Evolutionary conservation across 306 rosid species (phyloP), one percentile per base, ranked within the genome.

Genomic region (Arachis stenosperma): DNA sequence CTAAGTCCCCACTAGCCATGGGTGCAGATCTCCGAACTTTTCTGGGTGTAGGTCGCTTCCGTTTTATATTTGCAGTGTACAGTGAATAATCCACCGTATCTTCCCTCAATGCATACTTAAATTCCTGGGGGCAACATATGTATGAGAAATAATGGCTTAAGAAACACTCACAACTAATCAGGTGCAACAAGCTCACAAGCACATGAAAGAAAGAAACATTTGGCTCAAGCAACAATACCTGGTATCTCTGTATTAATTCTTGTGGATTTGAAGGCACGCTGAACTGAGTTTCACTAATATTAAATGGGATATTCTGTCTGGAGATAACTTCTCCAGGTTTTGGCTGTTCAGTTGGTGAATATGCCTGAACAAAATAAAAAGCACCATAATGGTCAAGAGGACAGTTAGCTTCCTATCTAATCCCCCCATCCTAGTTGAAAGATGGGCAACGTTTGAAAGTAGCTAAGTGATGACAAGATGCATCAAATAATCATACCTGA

Each of bases 321-420:
- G 96, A 87, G 66, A 90, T 73, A 66, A 81, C 85, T 14, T 95
- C 99, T 78, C 99, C 99, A 1, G 92, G 87, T 84, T 95, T 95
- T 56, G 86, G 87, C 53, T 73, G 89, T 77, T 95, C 99, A 69
- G 27, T 86, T 5, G 99, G 97, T 74, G 93, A 81, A 82, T 88
- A 95, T 46, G 97, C 95, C 99, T 95, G 85, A 63, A 68, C 44
- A 42, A 61, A 59, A 79, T 74, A 41, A 37, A 41, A 78, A 70
- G 62, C 37, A 58, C 11, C 41, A 41, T 53, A 65, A 72, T 15
- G 15, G 52, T 7, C 43, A 39, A 74, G 76, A 46, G 30, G 15
- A 58, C 10, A 44, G 50, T 84, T 68, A 72, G 55, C 17, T 36
- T 29, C 52, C 9, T n/a, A 62, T 69, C 43, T 47, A 17, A 37